Base-by-base conservation (phyloP, 164 flowering plant genomes). In the Stephania yunnanensis region DNA sequence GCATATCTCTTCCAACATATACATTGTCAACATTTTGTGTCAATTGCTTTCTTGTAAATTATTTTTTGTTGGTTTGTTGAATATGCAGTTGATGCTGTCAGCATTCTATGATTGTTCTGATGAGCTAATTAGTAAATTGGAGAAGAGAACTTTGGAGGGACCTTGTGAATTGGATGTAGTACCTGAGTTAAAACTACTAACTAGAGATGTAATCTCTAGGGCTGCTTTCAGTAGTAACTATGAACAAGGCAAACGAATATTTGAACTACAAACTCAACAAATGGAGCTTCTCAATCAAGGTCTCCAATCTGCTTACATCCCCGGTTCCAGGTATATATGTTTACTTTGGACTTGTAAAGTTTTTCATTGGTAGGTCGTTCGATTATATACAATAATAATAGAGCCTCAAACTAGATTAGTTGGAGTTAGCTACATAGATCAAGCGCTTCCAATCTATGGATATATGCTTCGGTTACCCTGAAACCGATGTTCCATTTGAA, bases 181-280 rank as follows among this genome's bases (percentile, higher is more conserved):
- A 75, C 76, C 79, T 30, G 76, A 76, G 55, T 75, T 86, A 20
- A 79, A 81, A 8, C 76, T 73, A 13, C 58, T 84, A 70, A 84
- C 86, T 3, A 75, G 78, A 20, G 86, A 85, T 58, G 83, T 77
- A 12, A 87, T 85, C 73, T 84, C 89, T 15, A 68, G 85, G 9
- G 73, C 86, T 10, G 86, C 88, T n/a, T 86, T 86, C 69, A 86
- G 88, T 6, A 85, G 87, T 46, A 81, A 74, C 74, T 87, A 78
- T 72, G 82, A 84, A 70, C 82, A 87, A 78, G 89, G 89, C 30
- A 78, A 74, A 74, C 80, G 61, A 12, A 76, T 85, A 46, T 87
- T 87, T 71, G 77, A 84, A 48, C 81, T 83, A 25, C 86, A 81
- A 36, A 74, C 65, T 20, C 85, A 87, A 75, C 85, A 71, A 31